Evolutionary conservation across 176 grass and related monocot species (phyloP), one percentile per base, ranked within the genome.

Genomic region (Oryza glumipatula): DNA sequence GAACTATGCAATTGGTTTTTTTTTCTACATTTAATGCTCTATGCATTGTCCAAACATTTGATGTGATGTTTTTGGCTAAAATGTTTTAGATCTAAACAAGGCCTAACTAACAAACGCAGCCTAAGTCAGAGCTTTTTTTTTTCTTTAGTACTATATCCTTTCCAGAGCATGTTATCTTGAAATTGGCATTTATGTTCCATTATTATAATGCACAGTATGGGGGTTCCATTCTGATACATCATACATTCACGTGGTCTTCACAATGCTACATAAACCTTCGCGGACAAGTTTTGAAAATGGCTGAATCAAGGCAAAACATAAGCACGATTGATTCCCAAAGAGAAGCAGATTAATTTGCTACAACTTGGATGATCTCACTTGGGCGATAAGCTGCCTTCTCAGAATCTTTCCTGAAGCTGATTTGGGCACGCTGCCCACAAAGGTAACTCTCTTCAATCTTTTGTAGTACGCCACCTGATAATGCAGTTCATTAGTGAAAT

Each of bases 351-450:
- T 43, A 43, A 43, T 78, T 73, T 76, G 17, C 81, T 95, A 98
- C 39, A 95, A 13, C 43, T 92, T 95, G 22, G 96, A 98, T 3
- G 91, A 90, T 82, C 96, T 98, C 65, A 82, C 89, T 86, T 98
- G 47, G 10, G 86, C 86, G 16, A 98, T 94, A 21, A 98, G 81
- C 45, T 95, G 91, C 81, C 93, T 95, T 72, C 93, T 85, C 32
- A 98, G 67, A 16, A 98, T 94, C 89, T 98, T 95, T 28, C 93
- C 96, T 9, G 96, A 17, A 65, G 73, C 88, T 49, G 96, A 95
- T 74, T 94, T 95, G 9, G 96, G 96, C 56, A 98, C 91, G 16
- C 85, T 92, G 11, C 77, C 67, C 39, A 95, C 91, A 33, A 98
- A 95, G 11, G 88, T 89, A 21, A 98, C 93, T 81, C 80, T 92